A percentile compares a stretch with the other conserved stretches of the same genome.
These are phyloP conservation scores for Penicillium janthinellum DNA, from an alignment of 2,329 filamentous ascomycete genomes.

Conservation along the genomic window DNA sequence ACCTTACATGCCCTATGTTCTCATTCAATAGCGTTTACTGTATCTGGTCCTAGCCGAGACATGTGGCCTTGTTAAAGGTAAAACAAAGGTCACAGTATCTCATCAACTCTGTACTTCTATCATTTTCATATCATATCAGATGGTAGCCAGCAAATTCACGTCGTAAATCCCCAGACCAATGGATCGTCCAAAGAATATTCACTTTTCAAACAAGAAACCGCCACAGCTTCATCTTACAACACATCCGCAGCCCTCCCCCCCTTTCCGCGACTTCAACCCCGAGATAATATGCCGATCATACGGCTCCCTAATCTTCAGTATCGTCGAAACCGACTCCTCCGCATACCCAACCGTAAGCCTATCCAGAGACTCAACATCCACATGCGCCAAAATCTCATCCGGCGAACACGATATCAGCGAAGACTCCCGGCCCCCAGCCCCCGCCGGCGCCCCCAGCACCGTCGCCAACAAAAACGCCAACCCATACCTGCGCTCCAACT, in stretches of 20 bases:
- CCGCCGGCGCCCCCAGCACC: neutral
- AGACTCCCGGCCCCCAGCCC: neutral
- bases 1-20: too few relatives aligned
- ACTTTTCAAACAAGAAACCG: neutral
- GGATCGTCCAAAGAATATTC: neutral
- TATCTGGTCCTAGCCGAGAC: too few relatives aligned
- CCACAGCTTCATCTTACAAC: neutral
- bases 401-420: slow-evolving; percentile 1
- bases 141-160: neutral
- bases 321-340: neutral
- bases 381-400: slow-evolving; percentile 6
- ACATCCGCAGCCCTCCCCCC: neutral
- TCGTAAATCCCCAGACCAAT: neutral
- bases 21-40: too few relatives aligned
- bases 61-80: too few relatives aligned
- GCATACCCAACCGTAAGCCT: slow-evolving; percentile 3
- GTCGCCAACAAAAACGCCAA: slow-evolving; percentile 7
- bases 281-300: slow-evolving; percentile 16
- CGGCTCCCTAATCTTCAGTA: slow-evolving; percentile 15
- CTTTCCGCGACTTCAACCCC: slow-evolving; percentile 5
- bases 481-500: slow-evolving; percentile 6
- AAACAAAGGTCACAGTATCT: too few relatives aligned
- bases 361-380: slow-evolving; percentile 13
- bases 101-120: neutral
- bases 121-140: neutral